These are phyloP conservation scores for Solanum phureja DNA, from an alignment of 257 asterid genomes.

Conservation along the genomic window DNA sequence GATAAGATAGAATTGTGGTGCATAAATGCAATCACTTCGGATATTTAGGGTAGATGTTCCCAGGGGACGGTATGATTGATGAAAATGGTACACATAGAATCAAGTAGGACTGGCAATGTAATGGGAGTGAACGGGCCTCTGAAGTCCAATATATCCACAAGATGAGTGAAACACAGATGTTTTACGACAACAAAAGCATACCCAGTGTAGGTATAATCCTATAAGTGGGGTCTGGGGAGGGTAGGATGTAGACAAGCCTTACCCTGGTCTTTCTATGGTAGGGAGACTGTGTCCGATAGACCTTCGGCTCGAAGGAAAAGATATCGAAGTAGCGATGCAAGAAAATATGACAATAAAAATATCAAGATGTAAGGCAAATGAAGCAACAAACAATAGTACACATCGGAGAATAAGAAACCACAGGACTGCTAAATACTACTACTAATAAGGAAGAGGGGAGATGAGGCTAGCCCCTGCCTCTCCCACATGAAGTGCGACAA, in stretches of 20 bases:
- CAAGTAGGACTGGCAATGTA: background rate
- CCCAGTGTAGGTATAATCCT: background rate
- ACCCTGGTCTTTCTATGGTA: background rate
- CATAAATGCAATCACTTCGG: background rate
- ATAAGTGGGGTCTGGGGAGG: background rate
- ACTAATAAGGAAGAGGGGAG: background rate
- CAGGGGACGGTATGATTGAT: background rate
- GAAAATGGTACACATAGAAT: background rate
- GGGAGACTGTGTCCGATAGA: background rate
- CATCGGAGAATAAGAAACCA: background rate
- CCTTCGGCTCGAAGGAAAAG: background rate
- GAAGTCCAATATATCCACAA: background rate
- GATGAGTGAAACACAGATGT: background rate
- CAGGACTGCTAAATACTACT: background rate
- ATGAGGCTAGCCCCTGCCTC: background rate
- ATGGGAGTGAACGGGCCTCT: background rate
- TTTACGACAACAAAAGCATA: background rate
- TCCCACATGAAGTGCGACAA: background rate
- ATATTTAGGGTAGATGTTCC: background rate
- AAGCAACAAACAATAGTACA: background rate
- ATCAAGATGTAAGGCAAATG: background rate
- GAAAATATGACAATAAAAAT: background rate
- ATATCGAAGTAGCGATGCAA: background rate
- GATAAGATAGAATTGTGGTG: background rate
- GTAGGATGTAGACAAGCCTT: background rate